Evolutionary conservation across 2,329 filamentous ascomycete species (phyloP).

Genomic region (Aspergillus oerlinghausenensis): DNA sequence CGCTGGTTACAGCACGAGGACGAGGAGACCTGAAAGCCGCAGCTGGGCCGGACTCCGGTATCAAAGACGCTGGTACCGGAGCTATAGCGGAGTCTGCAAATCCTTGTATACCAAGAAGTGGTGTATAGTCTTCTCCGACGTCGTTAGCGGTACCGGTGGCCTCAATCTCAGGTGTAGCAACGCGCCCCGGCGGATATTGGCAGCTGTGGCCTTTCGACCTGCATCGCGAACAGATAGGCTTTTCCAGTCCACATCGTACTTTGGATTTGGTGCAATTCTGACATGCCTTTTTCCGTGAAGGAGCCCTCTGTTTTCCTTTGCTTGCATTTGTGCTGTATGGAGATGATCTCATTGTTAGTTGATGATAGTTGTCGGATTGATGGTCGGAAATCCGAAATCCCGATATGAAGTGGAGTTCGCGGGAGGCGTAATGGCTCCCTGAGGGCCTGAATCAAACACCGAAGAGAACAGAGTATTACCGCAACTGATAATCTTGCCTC

Average conservation of each 20-base stretch:
- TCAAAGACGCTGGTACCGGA: not conserved
- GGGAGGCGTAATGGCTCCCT: too few relatives aligned
- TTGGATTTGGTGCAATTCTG: constrained; percentile 16
- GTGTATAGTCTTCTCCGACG: not conserved
- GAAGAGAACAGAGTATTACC: too few relatives aligned
- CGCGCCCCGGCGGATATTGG: constrained; percentile 7
- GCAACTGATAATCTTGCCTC: too few relatives aligned
- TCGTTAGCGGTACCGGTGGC: not conserved
- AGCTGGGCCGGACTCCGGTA: not conserved
- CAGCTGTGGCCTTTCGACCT: constrained; percentile 10
- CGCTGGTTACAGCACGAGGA: not conserved
- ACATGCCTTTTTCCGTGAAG: constrained; percentile 18
- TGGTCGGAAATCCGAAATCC: too few relatives aligned
- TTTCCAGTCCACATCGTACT: constrained; percentile 15
- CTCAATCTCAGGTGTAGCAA: not conserved
- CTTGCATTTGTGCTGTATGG: not conserved
- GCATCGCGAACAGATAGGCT: constrained; percentile 17
- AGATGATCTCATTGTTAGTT: not conserved
- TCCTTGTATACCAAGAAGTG: not conserved
- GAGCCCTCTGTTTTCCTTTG: not conserved
- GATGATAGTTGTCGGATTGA: too few relatives aligned
- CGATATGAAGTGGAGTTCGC: too few relatives aligned
- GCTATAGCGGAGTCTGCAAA: not conserved
- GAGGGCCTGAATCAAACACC: too few relatives aligned
- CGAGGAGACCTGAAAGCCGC: not conserved